Conservation (phyloP, 2,329 filamentous ascomycete genomes). For the Calonectria hawksworthii region DNA sequence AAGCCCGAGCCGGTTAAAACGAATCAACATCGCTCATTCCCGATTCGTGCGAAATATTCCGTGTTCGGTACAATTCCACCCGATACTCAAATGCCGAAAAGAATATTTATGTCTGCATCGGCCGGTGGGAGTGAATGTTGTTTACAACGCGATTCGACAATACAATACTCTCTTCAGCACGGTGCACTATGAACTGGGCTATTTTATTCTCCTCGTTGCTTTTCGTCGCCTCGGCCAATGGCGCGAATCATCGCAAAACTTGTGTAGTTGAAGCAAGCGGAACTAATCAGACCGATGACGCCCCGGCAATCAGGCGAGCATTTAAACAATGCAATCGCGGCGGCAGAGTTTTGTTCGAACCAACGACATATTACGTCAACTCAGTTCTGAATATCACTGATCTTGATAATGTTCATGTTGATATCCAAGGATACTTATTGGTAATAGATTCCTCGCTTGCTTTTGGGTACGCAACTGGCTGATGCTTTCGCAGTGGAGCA, state of each 20-base stretch:
- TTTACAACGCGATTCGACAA: no score
- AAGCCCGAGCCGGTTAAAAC: not conserved
- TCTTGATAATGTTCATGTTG: not conserved
- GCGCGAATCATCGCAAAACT: not conserved
- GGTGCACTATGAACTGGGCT: no score
- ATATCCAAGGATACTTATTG: not conserved
- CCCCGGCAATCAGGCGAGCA: not conserved
- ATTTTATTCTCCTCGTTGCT: not conserved
- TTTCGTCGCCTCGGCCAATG: not conserved
- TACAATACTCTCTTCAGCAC: no score
- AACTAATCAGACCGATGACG: not conserved
- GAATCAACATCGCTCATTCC: not conserved
- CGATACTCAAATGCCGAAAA: not conserved
- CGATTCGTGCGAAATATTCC: conserved; percentile 3
- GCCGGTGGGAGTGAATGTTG: not conserved
- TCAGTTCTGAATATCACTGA: not conserved
- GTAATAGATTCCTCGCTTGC: not conserved
- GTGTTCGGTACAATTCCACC: not conserved
- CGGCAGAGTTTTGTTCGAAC: not conserved
- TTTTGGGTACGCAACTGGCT: not conserved
- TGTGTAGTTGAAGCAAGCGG: not conserved
- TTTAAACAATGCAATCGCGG: not conserved
- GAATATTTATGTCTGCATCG: not conserved
- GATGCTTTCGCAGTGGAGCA: not conserved
- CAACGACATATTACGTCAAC: not conserved